Conservation (phyloP, 192 early-diverging fungal species). For the Anaeromyces robustus region DNA sequence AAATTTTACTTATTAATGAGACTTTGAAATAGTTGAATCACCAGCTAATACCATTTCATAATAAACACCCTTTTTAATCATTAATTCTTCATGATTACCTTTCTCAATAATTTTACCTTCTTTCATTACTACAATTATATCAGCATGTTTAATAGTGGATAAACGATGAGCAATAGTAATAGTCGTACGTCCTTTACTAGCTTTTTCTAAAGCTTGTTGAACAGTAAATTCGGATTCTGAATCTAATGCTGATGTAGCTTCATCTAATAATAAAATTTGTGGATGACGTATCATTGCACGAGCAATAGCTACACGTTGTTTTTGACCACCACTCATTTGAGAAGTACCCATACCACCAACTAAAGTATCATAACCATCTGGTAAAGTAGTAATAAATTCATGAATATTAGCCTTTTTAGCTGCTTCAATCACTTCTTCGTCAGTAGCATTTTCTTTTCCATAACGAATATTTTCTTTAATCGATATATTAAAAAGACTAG, state of each 20-base stretch:
- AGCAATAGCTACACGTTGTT: slow-evolving; percentile 72
- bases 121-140: slow-evolving; percentile 19
- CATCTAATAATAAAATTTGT: slow-evolving; percentile 7
- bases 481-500: slow-evolving; percentile 7
- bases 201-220: no score
- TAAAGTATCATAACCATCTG: slow-evolving; percentile 31
- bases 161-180: neutral
- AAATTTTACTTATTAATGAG: no score
- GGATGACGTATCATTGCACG: slow-evolving; percentile 60
- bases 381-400: slow-evolving; percentile 52
- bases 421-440: slow-evolving; percentile 48
- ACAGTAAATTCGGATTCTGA: no score
- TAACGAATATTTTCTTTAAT: slow-evolving; percentile 1
- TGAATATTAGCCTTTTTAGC: slow-evolving; percentile 68
- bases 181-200: no score
- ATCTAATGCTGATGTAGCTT: neutral
- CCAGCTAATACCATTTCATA: no score
- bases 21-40: no score
- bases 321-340: slow-evolving; percentile 17
- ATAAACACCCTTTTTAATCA: neutral
- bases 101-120: slow-evolving; percentile 16
- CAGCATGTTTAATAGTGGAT: slow-evolving; percentile 15
- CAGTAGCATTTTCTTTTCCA: slow-evolving; percentile 14
- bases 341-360: slow-evolving; percentile 12
- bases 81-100: slow-evolving; percentile 16